Base-by-base conservation (phyloP, 2,329 filamentous ascomycete species). In the Pyricularia grisea region DNA sequence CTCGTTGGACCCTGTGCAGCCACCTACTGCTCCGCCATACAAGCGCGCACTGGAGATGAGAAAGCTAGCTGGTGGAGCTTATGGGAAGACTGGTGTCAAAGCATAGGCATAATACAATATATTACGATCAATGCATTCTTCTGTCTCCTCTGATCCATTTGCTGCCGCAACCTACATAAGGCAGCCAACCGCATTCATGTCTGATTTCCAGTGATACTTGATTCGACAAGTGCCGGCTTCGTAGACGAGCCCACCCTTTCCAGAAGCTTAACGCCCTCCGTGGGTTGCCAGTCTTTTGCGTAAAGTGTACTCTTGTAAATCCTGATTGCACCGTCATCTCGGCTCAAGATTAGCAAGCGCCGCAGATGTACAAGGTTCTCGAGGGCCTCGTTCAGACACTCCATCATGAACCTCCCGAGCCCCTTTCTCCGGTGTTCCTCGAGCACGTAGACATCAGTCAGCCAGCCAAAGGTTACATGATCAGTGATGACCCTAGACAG, bases 1-100 rank as follows among this genome's bases (percentile, higher is more conserved):
- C 68, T 94, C 91, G 73, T 85, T 98, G 66, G 93, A 97, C 77
- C 95, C 95, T 0, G 87, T 99, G 36, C 95, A 98, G 77, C 94
- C 94, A 31, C 95, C 95, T 0, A 99, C 95, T 50, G 95, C 95
- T 11, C 95, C 95, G 14, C 95, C 95, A 0, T 99, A 99, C 77
- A 96, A 94, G 78, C 88, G 90, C 69, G 95, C 95, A 14, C 81
- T 99, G 70, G 94, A 98, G 78, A 85, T 95, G 82, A 86, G 91
- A 74, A 92, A 90, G 78, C 82, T 88, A 70, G 87, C 88, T 70
- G 92, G 92, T 20, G 92, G 92, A 4, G 90, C 90, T 4, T 92
- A 92, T 76, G 90, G 90, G 4, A 93, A 92, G 79, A 91, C 89
- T 0, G 87, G 75, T 2, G 68, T 71, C 17, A 80, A 75, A 69